Conservation (phyloP, 176 grass and related monocot species). For the Microstegium vimineum region DNA sequence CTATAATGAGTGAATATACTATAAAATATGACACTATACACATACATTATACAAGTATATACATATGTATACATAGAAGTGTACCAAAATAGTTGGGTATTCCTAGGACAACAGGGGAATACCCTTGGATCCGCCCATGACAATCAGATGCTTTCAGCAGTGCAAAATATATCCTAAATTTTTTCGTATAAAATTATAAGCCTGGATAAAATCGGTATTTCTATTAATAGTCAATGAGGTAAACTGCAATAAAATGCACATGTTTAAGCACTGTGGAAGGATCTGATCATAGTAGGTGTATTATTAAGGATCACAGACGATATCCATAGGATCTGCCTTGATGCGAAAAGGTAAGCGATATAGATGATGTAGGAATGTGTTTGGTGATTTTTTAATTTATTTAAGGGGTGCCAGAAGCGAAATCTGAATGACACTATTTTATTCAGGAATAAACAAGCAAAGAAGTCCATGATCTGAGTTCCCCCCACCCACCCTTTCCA, state of each 20-base stretch:
- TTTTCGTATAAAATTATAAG: not conserved
- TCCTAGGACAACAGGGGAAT: too few relatives aligned
- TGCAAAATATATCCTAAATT: not conserved
- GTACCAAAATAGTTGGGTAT: too few relatives aligned
- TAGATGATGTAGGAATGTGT: slow-evolving; percentile 27
- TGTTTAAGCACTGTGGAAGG: slow-evolving; percentile 13
- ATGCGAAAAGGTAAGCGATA: slow-evolving; percentile 4
- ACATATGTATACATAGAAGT: too few relatives aligned
- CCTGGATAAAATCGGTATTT: not conserved
- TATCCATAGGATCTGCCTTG: too few relatives aligned
- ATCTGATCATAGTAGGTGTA: slow-evolving; percentile 17
- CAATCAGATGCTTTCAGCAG: not conserved
- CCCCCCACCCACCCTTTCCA: too few relatives aligned
- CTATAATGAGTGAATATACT: too few relatives aligned
- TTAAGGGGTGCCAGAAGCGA: slow-evolving; percentile 15
- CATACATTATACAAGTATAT: too few relatives aligned
- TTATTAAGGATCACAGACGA: slow-evolving; percentile 26
- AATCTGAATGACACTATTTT: slow-evolving; percentile 1
- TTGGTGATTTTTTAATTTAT: slow-evolving; percentile 44
- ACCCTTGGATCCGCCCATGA: too few relatives aligned
- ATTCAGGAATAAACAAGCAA: slow-evolving; percentile 15
- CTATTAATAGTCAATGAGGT: not conserved
- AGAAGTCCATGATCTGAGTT: slow-evolving; percentile 26
- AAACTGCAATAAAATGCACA: not conserved
- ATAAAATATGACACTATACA: too few relatives aligned